Conservation (phyloP, 495 filamentous ascomycete species). For the Penicillium pancosmium region DNA sequence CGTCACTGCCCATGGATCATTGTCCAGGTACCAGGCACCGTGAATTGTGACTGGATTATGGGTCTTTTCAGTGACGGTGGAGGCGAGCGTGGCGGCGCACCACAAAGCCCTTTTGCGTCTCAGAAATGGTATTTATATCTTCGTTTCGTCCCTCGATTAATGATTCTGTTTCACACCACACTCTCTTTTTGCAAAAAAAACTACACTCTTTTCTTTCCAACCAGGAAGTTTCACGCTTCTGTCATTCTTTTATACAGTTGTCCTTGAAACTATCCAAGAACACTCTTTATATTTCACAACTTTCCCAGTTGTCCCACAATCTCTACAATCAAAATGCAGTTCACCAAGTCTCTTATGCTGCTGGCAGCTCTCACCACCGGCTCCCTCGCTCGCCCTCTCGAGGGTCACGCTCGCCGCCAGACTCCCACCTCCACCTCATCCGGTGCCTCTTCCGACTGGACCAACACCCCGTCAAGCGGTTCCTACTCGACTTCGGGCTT, state of each 20-base stretch:
- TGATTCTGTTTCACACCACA: slow-evolving; percentile 10
- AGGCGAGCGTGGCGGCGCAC: slow-evolving; percentile 21
- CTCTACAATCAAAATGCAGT: slow-evolving; percentile 32
- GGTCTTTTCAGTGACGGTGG: background rate
- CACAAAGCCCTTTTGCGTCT: slow-evolving; percentile 11
- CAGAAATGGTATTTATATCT: slow-evolving; percentile 25
- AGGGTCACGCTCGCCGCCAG: slow-evolving; percentile 34
- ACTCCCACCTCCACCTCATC: slow-evolving; percentile 14
- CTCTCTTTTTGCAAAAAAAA: slow-evolving; percentile 21
- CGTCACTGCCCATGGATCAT: slow-evolving; percentile 13
- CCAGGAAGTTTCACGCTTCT: slow-evolving; percentile 24
- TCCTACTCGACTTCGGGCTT: slow-evolving; percentile 33
- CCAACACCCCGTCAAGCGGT: slow-evolving; percentile 25
- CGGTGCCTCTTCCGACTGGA: slow-evolving; percentile 21
- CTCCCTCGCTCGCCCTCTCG: slow-evolving; percentile 22
- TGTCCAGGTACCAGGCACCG: slow-evolving; percentile 27
- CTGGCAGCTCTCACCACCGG: slow-evolving; percentile 38
- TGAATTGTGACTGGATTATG: slow-evolving; percentile 15
- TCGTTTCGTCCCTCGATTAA: background rate
- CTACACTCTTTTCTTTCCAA: slow-evolving; percentile 22
- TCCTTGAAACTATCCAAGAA: slow-evolving; percentile 13
- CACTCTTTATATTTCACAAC: slow-evolving; percentile 8
- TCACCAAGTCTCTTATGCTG: slow-evolving; percentile 42
- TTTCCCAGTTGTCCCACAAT: slow-evolving; percentile 15
- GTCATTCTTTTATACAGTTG: slow-evolving; percentile 26